These are phyloP conservation scores for Penicillium psychrosexuale DNA, from an alignment of 2,329 filamentous ascomycete species.

Conservation along the genomic window DNA sequence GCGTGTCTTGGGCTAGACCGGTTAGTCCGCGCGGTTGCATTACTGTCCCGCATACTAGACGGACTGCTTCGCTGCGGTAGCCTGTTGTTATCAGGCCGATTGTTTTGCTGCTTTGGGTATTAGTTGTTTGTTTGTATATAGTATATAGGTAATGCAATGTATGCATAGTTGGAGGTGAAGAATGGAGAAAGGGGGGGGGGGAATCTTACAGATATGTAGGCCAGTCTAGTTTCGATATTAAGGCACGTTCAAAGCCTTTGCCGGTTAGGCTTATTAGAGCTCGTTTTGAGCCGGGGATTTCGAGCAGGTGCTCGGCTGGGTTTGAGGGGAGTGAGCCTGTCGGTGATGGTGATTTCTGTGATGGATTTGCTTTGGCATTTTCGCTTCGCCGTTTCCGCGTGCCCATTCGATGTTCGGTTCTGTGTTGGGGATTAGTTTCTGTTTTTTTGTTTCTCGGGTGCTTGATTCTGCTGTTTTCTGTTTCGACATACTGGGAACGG, in stretches of 20 bases:
- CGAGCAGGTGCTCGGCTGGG: constrained; percentile 53
- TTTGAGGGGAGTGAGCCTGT: constrained; percentile 47
- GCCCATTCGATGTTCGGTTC: constrained; percentile 70
- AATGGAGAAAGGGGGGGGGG: too few relatives aligned
- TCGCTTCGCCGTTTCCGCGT: constrained; percentile 57
- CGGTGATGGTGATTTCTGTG: constrained; percentile 1
- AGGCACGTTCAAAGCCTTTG: constrained; percentile 63
- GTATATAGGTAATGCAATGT: too few relatives aligned
- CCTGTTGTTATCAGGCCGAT: constrained; percentile 62
- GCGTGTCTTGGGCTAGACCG: constrained; percentile 65
- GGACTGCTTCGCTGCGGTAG: constrained; percentile 66
- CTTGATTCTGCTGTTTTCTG: too few relatives aligned
- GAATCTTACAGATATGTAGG: constrained; percentile 57
- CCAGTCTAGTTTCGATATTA: constrained; percentile 68
- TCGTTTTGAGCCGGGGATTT: constrained; percentile 64
- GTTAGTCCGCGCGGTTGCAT: constrained; percentile 70
- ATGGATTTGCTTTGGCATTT: constrained; percentile 22
- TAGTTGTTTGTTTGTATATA: not conserved
- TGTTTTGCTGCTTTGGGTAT: constrained; percentile 49
- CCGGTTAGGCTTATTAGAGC: constrained; percentile 72
- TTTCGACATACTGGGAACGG: constrained; percentile 62
- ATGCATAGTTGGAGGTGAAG: not conserved
- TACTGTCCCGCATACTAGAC: constrained; percentile 65
- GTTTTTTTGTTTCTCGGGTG: not conserved
- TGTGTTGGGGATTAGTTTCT: constrained; percentile 39